Percentiles rank a stretch among this genome's conserved stretches.
Conservation (phyloP, 768 basidiomycete genomes). For the Amanita pallidorosea region DNA sequence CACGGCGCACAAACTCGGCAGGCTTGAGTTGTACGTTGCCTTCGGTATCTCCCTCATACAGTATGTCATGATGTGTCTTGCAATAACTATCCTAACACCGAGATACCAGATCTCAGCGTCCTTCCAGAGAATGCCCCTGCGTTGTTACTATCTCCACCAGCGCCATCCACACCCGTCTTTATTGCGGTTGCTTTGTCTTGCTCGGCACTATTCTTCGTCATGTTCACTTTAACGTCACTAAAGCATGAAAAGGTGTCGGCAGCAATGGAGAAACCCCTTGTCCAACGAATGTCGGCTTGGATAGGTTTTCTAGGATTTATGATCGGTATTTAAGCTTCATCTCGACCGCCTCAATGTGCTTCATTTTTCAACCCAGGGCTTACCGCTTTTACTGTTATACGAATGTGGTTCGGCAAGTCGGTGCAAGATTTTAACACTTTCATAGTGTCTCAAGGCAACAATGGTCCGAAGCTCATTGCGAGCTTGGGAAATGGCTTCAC, state of each 20-base stretch:
- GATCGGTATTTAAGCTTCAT: slow-evolving; percentile 31
- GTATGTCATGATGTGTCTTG: slow-evolving; percentile 24
- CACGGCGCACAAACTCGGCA: slow-evolving; percentile 36
- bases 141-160: slow-evolving; percentile 47
- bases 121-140: slow-evolving; percentile 48
- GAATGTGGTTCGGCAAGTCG: slow-evolving; percentile 78
- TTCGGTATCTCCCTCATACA: slow-evolving; percentile 47
- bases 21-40: slow-evolving; percentile 44
- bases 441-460: slow-evolving; percentile 38
- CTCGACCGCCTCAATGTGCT: not conserved
- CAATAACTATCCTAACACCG: slow-evolving; percentile 1
- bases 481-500: slow-evolving; percentile 61
- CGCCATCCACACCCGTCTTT: slow-evolving; percentile 49
- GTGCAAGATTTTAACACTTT: slow-evolving; percentile 66
- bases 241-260: slow-evolving; percentile 47
- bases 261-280: slow-evolving; percentile 40
- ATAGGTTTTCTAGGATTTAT: slow-evolving; percentile 70
- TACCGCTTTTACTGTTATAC: slow-evolving; percentile 57
- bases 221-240: slow-evolving; percentile 56
- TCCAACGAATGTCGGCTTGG: slow-evolving; percentile 59
- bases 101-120: slow-evolving; percentile 47
- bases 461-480: slow-evolving; percentile 53
- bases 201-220: slow-evolving; percentile 51
- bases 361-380: slow-evolving; percentile 33
- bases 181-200: slow-evolving; percentile 50